Conservation (phyloP, 2,329 filamentous ascomycete species). For the Ceratocystis harringtonii region DNA sequence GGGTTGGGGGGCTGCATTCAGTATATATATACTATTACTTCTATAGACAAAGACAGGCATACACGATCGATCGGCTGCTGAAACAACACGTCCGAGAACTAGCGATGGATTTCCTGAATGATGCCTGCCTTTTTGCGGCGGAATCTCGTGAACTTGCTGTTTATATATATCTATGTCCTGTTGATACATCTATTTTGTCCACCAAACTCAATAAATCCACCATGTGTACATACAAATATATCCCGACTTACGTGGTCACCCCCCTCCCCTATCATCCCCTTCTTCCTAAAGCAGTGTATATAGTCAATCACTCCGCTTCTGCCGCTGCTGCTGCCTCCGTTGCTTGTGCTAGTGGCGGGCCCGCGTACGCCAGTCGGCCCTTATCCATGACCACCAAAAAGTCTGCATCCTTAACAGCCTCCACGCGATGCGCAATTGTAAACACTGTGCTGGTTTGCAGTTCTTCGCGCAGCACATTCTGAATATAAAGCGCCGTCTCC, state of each 20-base stretch:
- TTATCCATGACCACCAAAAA: conserved; percentile 40
- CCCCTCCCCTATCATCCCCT: not conserved
- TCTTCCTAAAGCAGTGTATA: too few species aligned
- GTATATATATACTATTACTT: too few species aligned
- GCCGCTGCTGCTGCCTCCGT: too few species aligned
- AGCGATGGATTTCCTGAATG: too few species aligned
- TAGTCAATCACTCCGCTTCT: too few species aligned
- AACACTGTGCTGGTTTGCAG: conserved; percentile 44
- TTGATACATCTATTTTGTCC: conserved; percentile 4
- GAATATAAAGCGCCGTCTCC: conserved; percentile 42
- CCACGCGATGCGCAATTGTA: conserved; percentile 49
- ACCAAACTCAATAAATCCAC: not conserved
- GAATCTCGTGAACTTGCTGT: not conserved
- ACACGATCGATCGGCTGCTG: too few species aligned
- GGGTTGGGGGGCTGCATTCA: too few species aligned
- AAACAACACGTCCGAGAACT: too few species aligned
- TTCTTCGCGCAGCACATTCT: conserved; percentile 41
- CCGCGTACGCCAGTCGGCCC: conserved; percentile 36
- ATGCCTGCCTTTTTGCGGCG: too few species aligned
- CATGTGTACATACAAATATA: conserved; percentile 1
- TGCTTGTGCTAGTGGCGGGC: conserved; percentile 23
- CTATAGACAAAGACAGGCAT: too few species aligned
- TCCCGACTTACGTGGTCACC: not conserved
- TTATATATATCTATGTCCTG: not conserved
- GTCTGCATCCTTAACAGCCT: conserved; percentile 44